Base-by-base conservation (phyloP, 1,284 basidiomycete genomes). In the Irpex sp. region DNA sequence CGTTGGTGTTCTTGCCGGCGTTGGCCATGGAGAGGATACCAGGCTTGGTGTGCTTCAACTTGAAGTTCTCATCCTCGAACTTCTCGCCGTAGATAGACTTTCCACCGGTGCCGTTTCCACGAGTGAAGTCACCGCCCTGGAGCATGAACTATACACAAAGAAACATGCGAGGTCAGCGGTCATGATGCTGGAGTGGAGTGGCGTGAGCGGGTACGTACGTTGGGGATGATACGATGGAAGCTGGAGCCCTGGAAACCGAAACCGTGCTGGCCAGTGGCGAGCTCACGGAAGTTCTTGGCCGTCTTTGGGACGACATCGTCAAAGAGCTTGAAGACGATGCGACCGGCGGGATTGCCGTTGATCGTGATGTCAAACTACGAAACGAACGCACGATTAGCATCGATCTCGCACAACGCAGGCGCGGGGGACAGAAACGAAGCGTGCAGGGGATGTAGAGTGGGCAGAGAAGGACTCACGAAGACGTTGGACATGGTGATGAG, bases 1-100 rank as follows among this genome's bases (percentile, higher is more conserved):
- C 86, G 74, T 88, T 88, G 65, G 85, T 88, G 81, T 91, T 86
- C 70, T 83, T 84, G 37, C 88, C 89, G 15, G 87, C 82, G 69
- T 91, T 97, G 31, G 96, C 96, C 94, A 97, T 97, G 62, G 92
- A 94, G 55, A 97, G 83, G 57, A 95, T 77, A 73, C 93, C 93
- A n/a, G 88, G 85, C 77, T 90, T 88, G 58, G 81, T 82, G 79
- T 98, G 96, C 79, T 90, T 92, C 62, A 89, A 67, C 44, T 76
- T 64, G 76, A 98, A 97, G 79, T 91, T 94, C 79, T 98, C 96
- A 72, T 97, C 96, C 85, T 70, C 76, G 67, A 92, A 94, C 73
- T 91, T 94, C 69, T 86, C 84, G 68, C 96, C 96, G 71, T 96
- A 98, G 77, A 98, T 98, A 31, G 90, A 94, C 77, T 90, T 91